Conservation (phyloP, 768 basidiomycete species). For the Pleurotus sapidus region DNA sequence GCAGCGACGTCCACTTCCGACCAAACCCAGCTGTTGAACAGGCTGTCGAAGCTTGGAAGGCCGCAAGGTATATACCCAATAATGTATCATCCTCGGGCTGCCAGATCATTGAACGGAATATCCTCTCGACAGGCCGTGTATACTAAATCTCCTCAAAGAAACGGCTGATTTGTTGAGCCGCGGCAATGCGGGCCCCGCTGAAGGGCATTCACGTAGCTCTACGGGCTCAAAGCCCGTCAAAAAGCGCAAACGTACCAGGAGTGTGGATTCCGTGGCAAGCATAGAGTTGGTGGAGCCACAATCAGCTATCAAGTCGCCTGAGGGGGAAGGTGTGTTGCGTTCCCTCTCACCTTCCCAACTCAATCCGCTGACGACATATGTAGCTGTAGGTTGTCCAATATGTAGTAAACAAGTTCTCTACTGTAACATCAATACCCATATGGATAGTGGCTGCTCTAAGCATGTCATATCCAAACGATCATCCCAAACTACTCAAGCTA, state of each 20-base stretch:
- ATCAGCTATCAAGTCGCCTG: background rate
- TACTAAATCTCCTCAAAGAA: conserved; percentile 39
- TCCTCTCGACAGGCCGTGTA: conserved; percentile 30
- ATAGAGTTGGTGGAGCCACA: conserved; percentile 21
- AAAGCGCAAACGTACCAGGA: conserved; percentile 31
- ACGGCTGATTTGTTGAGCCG: conserved; percentile 18
- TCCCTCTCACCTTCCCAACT: background rate
- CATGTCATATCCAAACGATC: conserved; percentile 17
- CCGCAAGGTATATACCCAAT: conserved; percentile 50
- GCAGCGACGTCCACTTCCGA: conserved; percentile 61
- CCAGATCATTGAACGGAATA: background rate
- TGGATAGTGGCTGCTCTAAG: conserved; percentile 59
- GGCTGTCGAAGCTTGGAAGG: conserved; percentile 66
- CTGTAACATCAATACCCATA: conserved; percentile 56
- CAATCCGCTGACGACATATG: conserved; percentile 25
- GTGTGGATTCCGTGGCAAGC: conserved; percentile 13
- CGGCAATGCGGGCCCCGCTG: background rate
- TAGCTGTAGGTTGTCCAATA: conserved; percentile 54
- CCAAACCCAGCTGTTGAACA: conserved; percentile 72
- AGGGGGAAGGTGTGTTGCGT: conserved; percentile 9
- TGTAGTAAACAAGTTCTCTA: conserved; percentile 47
- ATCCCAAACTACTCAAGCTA: conserved; percentile 5
- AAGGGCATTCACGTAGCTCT: background rate
- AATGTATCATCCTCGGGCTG: conserved; percentile 1
- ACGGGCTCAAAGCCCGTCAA: conserved; percentile 16